phyloP scores from a whole-genome alignment of 345 rosid species.

The Clausena lansium region DNA sequence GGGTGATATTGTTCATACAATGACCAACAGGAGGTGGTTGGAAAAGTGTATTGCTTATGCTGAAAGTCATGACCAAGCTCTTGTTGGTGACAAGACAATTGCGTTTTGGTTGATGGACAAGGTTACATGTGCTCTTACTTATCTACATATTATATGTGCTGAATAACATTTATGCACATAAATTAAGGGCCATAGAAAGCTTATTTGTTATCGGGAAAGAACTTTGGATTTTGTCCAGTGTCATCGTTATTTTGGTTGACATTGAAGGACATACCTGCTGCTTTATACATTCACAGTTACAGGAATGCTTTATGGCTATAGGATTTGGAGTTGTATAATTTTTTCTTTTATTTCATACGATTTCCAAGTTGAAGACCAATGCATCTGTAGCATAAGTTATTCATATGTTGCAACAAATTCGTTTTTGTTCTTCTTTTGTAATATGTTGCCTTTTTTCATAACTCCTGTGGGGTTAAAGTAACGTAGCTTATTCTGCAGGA shows the following conservation, averaged over 20 bases:
- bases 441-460: neutral
- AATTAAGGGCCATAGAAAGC: neutral
- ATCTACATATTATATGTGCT: neutral
- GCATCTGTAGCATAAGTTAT: neutral
- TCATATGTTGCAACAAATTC: neutral
- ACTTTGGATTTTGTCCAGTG: neutral
- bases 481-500: slow-evolving; percentile 45
- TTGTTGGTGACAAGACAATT: slow-evolving; percentile 97
- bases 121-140: slow-evolving; percentile 37
- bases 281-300: neutral
- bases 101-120: slow-evolving; percentile 99
- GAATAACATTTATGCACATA: neutral
- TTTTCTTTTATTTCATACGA: neutral
- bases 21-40: slow-evolving; percentile 85
- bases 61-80: slow-evolving; percentile 98
- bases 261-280: neutral
- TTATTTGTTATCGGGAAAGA: neutral
- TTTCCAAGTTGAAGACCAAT: neutral
- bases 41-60: slow-evolving; percentile 89
- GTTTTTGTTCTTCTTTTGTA: neutral
- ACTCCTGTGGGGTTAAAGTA: neutral
- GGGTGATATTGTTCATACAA: slow-evolving; percentile 66
- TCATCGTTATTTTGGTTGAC: neutral
- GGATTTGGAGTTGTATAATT: neutral
- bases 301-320: neutral